Evolutionary conservation across 2,329 filamentous ascomycete genomes (phyloP).

Genomic region (Penicillium sp.): DNA sequence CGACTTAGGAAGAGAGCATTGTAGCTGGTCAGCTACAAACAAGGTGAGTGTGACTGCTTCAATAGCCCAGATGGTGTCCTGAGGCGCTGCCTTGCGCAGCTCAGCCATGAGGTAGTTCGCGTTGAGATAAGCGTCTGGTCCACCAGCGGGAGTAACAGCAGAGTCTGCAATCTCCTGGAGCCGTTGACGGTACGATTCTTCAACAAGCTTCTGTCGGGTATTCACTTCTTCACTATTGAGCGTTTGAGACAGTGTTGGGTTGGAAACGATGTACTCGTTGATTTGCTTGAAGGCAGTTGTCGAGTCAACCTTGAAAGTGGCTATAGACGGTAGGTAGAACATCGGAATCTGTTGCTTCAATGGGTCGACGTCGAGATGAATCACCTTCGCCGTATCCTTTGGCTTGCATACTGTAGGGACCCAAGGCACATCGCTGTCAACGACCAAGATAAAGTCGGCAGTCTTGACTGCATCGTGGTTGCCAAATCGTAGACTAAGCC

Average conservation of each 20-base stretch:
- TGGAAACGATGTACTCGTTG: constrained; percentile 54
- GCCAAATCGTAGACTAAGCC: constrained; percentile 69
- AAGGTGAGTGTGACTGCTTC: constrained; percentile 72
- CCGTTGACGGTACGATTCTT: constrained; percentile 55
- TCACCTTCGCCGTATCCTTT: constrained; percentile 53
- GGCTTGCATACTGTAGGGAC: constrained; percentile 72
- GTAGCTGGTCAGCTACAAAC: constrained; percentile 67
- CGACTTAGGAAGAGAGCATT: constrained; percentile 62
- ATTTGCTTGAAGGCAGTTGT: constrained; percentile 66
- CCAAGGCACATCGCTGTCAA: constrained; percentile 92
- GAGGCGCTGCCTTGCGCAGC: constrained; percentile 55
- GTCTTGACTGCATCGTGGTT: constrained; percentile 67
- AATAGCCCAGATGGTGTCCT: constrained; percentile 69
- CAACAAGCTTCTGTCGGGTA: constrained; percentile 53
- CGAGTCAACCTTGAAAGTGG: constrained; percentile 64
- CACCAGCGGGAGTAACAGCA: constrained; percentile 49
- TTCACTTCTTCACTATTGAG: constrained; percentile 39
- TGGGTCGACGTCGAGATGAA: constrained; percentile 64
- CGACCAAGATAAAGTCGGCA: constrained; percentile 78
- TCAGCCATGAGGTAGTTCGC: constrained; percentile 55
- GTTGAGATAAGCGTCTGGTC: constrained; percentile 60
- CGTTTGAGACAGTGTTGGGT: constrained; percentile 41
- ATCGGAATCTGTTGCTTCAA: constrained; percentile 70
- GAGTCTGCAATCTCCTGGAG: constrained; percentile 57
- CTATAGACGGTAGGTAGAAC: constrained; percentile 64